Evolutionary conservation across 495 filamentous ascomycete genomes (phyloP).

Genomic region (Hypoxylon cercidicola): DNA sequence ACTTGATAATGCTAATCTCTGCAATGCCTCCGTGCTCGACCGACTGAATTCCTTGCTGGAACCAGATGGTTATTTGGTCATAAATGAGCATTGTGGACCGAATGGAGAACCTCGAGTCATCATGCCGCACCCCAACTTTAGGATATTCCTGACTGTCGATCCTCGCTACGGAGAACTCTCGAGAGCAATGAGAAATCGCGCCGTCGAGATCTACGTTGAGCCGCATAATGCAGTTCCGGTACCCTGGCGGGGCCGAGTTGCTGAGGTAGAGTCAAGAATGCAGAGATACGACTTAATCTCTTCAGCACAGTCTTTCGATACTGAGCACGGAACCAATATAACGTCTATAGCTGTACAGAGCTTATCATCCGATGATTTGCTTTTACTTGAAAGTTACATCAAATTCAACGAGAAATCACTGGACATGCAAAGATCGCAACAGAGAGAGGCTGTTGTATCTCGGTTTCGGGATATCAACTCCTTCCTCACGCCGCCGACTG

Average conservation of each 20-base stretch:
- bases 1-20: constrained; percentile 96
- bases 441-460: constrained; percentile 2
- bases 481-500: constrained; percentile 23
- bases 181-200: constrained; percentile 94
- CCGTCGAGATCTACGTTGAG: constrained; percentile 86
- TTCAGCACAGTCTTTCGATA: constrained; percentile 24
- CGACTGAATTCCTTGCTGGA: constrained; percentile 94
- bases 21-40: constrained; percentile 93
- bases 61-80: constrained; percentile 83
- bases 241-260: constrained; percentile 39
- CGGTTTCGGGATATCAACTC: constrained; percentile 4
- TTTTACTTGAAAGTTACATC: constrained; percentile 44
- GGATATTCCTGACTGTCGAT: constrained; percentile 95
- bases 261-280: constrained; percentile 56
- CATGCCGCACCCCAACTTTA: constrained; percentile 84
- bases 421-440: constrained; percentile 7
- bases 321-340: constrained; percentile 24
- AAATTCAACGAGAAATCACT: constrained; percentile 11
- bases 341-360: constrained; percentile 47
- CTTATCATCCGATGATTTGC: constrained; percentile 51
- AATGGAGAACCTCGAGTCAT: constrained; percentile 85
- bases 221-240: constrained; percentile 30
- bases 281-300: constrained; percentile 50
- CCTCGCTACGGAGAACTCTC: constrained; percentile 93
- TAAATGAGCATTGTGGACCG: constrained; percentile 88